These are phyloP conservation scores for Debaryomyces fabryi DNA, from an alignment of 1,139 yeast species.

Conservation along the genomic window DNA sequence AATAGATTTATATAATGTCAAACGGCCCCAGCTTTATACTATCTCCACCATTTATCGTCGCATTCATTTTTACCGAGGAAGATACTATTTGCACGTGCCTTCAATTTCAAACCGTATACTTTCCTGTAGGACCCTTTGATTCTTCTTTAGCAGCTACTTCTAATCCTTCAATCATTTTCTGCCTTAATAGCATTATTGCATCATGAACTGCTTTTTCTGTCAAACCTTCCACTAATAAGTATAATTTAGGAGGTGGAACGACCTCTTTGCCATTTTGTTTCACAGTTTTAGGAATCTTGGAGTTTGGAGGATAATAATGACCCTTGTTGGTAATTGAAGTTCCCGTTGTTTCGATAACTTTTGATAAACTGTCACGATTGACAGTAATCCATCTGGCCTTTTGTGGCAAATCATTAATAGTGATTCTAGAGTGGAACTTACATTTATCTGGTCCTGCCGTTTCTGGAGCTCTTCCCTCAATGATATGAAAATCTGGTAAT, in stretches of 20 bases:
- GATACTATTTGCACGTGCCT: neutral
- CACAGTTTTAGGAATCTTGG: conserved; percentile 44
- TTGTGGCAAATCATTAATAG: conserved; percentile 86
- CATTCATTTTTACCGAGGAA: conserved; percentile 5
- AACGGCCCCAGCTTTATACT: neutral
- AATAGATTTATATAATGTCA: neutral
- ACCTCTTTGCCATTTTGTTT: conserved; percentile 32
- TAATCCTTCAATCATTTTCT: conserved; percentile 63
- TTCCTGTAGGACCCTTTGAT: conserved; percentile 37
- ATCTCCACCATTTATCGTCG: conserved; percentile 1
- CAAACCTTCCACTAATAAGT: conserved; percentile 77
- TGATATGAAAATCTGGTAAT: conserved; percentile 50
- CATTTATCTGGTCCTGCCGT: conserved; percentile 66
- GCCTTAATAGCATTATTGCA: conserved; percentile 67
- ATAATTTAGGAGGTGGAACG: conserved; percentile 72
- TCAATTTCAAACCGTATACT: conserved; percentile 36
- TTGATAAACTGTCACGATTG: conserved; percentile 63
- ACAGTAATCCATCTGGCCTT: conserved; percentile 83
- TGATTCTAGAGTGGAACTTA: conserved; percentile 69
- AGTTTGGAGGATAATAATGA: conserved; percentile 63
- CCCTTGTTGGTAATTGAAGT: conserved; percentile 88
- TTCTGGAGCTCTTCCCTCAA: conserved; percentile 60
- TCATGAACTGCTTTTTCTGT: conserved; percentile 63
- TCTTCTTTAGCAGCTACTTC: conserved; percentile 48
- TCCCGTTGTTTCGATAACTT: conserved; percentile 70